phyloP scores from a whole-genome alignment of 176 grass and related monocot species.

The Lolium rigidum region DNA sequence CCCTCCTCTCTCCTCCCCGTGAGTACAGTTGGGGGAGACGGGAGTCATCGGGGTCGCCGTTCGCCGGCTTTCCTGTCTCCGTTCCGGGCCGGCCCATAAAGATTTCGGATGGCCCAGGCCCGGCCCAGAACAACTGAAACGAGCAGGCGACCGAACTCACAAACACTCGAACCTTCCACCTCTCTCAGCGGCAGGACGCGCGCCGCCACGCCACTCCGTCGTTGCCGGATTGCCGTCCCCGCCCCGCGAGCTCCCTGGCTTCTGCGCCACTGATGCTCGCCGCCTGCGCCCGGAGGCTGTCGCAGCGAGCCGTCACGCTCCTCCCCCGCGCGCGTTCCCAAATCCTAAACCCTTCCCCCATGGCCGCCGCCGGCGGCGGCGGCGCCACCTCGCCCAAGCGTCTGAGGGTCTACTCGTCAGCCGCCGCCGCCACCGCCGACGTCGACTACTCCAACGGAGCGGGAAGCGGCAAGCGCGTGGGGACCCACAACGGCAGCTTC shows the following conservation, averaged over 20 bases:
- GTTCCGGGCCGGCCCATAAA: background rate
- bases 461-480: constrained; percentile 62
- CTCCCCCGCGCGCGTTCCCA: constrained; percentile 43
- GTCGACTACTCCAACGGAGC: constrained; percentile 31
- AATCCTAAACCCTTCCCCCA: constrained; percentile 47
- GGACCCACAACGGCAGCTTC: constrained; percentile 97
- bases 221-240: no score
- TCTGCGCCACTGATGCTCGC: constrained; percentile 41
- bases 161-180: no score
- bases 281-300: constrained; percentile 50
- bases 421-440: no score
- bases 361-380: constrained; percentile 32
- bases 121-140: no score
- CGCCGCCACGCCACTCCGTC: no score
- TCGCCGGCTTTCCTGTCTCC: background rate
- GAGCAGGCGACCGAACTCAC: no score
- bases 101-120: no score
- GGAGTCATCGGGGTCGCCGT: background rate
- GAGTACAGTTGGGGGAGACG: constrained; percentile 21
- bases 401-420: constrained; percentile 49
- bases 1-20: background rate
- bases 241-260: no score
- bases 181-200: no score
- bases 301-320: constrained; percentile 64
- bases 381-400: constrained; percentile 59